Base-by-base conservation (phyloP, 495 filamentous ascomycete genomes). In the Aspergillus asperescens region DNA sequence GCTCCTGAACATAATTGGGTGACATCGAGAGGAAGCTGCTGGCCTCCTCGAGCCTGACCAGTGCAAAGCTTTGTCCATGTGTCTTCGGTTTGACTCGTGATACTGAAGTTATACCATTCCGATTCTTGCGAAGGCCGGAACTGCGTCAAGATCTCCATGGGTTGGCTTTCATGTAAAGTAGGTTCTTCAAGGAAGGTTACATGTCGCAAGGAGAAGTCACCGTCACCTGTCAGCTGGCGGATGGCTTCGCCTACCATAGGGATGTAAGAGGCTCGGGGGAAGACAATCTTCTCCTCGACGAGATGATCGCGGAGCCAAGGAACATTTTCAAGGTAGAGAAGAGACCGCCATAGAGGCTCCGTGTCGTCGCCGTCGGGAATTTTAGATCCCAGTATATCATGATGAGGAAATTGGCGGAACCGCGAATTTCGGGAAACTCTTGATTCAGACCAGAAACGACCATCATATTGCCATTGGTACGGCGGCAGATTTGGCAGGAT, bases 211-310 rank as follows among this genome's bases (percentile, higher is more conserved):
- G 52, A 61, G 43, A 62, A 67, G 12, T 56, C 56, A 1, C 61
- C 48, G 0, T 16, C 12, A 0, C 40, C 59, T 0, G 73, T 70
- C 34, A 74, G 48, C 40, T 78, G 78, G 0, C 63, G 49, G 3
- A 62, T 62, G 0, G 77, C 78, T 49, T 81, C 77, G 6, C 68
- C 66, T 2, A 57, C 69, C 67, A 81, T 77, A 6, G 67, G 57
- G 1, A 78, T 62, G 45, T 76, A 78, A 0, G 69, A 77, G 10
- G 78, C 71, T 15, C 59, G 63, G 0, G 79, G 78, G 41, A 77
- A 78, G 0, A 81, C 50, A 7, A 76, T 19, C 3, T 29, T 28
- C 1, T n/a, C 41, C n/a, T 44, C n/a, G 1, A 44, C 18, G 10
- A 44, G 5, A 25, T 44, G 24, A 2, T 44, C 41, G 0, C 41